Evolutionary conservation across 441 rosid species (phyloP).

Genomic region (Arabidopsis hybrid): DNA sequence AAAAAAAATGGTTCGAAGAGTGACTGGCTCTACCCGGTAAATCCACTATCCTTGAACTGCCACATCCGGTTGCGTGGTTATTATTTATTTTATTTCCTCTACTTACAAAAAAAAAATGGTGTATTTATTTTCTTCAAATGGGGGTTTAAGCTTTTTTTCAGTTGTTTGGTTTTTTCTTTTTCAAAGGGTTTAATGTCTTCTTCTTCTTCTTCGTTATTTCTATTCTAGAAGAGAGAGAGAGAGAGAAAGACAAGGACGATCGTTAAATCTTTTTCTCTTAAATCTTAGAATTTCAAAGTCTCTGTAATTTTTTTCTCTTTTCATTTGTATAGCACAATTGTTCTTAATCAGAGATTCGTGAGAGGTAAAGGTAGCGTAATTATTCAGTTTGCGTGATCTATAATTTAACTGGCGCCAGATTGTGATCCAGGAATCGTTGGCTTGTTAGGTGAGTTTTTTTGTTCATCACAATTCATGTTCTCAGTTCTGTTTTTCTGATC

Average conservation of each 20-base stretch:
- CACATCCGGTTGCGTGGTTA: constrained; percentile 45
- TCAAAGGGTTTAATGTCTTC: constrained; percentile 32
- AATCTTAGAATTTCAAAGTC: constrained; percentile 20
- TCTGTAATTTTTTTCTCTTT: background rate
- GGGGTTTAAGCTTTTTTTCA: constrained; percentile 7
- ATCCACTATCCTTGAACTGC: constrained; percentile 41
- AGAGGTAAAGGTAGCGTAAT: constrained; percentile 9
- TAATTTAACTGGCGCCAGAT: constrained; percentile 32
- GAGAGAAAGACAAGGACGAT: constrained; percentile 13
- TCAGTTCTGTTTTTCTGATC: constrained; percentile 7
- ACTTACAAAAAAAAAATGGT: too few species aligned
- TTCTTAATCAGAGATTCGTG: constrained; percentile 10
- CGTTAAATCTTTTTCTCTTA: constrained; percentile 1
- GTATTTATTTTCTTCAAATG: too few species aligned
- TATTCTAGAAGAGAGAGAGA: constrained; percentile 34
- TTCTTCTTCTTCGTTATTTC: constrained; percentile 29
- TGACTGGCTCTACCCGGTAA: constrained; percentile 47
- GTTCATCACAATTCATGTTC: background rate
- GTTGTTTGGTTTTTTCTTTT: constrained; percentile 26
- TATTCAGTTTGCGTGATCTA: constrained; percentile 35
- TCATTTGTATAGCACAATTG: constrained; percentile 22
- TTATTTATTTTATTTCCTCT: background rate
- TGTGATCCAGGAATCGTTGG: constrained; percentile 38
- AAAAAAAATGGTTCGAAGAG: constrained; percentile 17
- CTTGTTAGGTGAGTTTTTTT: constrained; percentile 42